Conservation (phyloP, 352 stramenopile genomes). For the Phytophthora fragariae region DNA sequence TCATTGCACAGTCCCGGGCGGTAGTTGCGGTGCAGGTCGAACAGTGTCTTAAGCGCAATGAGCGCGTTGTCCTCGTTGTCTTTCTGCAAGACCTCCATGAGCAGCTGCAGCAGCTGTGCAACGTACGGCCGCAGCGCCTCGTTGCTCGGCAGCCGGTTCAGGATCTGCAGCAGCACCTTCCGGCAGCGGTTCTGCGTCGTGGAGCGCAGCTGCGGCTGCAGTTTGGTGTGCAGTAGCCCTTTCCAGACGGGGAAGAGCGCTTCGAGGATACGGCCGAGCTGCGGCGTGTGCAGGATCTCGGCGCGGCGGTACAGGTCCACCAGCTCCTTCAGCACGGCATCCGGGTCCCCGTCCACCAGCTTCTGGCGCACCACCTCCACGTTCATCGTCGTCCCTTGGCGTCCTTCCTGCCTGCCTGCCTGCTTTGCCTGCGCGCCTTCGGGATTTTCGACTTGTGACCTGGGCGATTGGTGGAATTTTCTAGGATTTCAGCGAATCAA, state of each 20-base stretch:
- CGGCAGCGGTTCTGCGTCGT: conserved; percentile 90
- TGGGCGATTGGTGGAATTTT: conserved; percentile 23
- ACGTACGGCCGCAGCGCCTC: conserved; percentile 96
- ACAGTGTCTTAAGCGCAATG: conserved; percentile 95
- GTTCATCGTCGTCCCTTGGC: conserved; percentile 72
- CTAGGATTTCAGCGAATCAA: conserved; percentile 20
- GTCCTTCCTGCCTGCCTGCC: conserved; percentile 29
- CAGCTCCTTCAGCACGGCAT: conserved; percentile 85
- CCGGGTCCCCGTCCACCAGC: conserved; percentile 79
- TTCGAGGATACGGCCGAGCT: conserved; percentile 93
- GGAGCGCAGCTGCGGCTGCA: conserved; percentile 77
- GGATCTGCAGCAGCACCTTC: conserved; percentile 94
- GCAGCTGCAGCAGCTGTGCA: conserved; percentile 90
- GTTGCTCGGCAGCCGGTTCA: conserved; percentile 95
- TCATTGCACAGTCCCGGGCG: conserved; percentile 89
- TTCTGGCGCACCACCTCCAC: conserved; percentile 89
- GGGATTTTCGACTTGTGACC: conserved; percentile 18
- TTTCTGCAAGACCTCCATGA: conserved; percentile 93
- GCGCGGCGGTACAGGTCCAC: conserved; percentile 87
- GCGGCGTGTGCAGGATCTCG: conserved; percentile 89
- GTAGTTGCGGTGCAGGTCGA: conserved; percentile 98
- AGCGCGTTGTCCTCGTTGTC: conserved; percentile 98
- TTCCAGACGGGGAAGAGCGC: conserved; percentile 92
- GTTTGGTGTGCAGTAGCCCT: conserved; percentile 77
- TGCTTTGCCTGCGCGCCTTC: conserved; percentile 7